Evolutionary conservation across 2,329 filamentous ascomycete genomes (phyloP), one percentile per base, ranked within the genome.

Genomic region (Fonsecaea pugnacius): DNA sequence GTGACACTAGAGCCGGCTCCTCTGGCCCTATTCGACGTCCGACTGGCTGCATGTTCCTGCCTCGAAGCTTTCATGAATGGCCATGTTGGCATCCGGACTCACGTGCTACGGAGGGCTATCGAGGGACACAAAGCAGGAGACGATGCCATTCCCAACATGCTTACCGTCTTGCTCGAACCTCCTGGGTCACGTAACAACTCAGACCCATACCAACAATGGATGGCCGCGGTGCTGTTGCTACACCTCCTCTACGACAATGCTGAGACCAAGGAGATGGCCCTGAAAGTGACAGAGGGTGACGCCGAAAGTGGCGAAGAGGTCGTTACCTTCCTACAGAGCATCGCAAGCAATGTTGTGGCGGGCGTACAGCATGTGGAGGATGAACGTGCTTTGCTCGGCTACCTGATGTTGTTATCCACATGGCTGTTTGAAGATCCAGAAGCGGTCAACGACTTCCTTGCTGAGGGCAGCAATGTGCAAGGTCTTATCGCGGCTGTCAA

Each of bases 391-490:
- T 84, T 90, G 0, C 85, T 96, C 48, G 94, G 90, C 4, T 96
- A 96, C 74, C 78, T 97, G 14, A 97, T 96, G 89, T 79, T 98
- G 9, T 84, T 99, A 2, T 87, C 90, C 36, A 88, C 89, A 27
- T 96, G 94, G 91, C 82, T 98, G 9, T 99, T 93, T 74, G 94
- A 99, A 74, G 92, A 96, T 70, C 87, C 92, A 7, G 90, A 92
- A 71, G 93, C 90, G 2, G 91, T 98, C 18, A 92, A 98, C 75
- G 92, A 99, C 76, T 92, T 99, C 68, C 82, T 99, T 1, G 89
- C 88, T 4, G 95, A 99, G 76, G 94, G 91, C 1, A 96, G 92
- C 77, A 96, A 92, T 74, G 84, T 98, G n/a, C 90, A 97, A 73
- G 90, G 88, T 51, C 81, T 97, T 35, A 87, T 95, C 14, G 90